Evolutionary conservation across 2,329 filamentous ascomycete genomes (phyloP), one percentile per base, ranked within the genome.

Genomic region (Sporothrix variecibatus): DNA sequence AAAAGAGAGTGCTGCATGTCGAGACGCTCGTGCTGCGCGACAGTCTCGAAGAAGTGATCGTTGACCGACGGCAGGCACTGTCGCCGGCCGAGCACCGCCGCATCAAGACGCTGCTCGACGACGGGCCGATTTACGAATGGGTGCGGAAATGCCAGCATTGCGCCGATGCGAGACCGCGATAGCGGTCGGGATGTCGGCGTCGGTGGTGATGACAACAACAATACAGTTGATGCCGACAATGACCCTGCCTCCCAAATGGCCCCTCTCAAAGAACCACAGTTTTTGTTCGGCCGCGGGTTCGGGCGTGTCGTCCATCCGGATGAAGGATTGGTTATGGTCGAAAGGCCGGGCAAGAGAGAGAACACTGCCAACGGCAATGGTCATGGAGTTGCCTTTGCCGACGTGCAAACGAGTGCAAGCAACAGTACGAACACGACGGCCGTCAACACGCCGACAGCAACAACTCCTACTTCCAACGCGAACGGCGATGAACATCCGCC

Each of bases 1-100:
- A 51, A 3, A 34, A 9, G 17, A 85, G 72, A 91, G 89, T 75
- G 0, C 95, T 98, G 0, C 90, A 89, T 9, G 95, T 97, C 0
- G 94, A 98, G 83, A 98, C 94, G 0, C 84, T 98, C 1, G 92
- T 98, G 0, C 84, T 98, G 6, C 88, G 88, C 72, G 90, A 90
- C 74, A 97, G 93, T 11, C 89, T 98, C 11, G 95, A 98, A 79
- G 94, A 98, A 80, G 89, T 92, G 20, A 95, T 98, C 78, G 85
- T 97, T 5, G 86, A 91, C 74, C 88, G 93, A 4, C 87, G 93
- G 62, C 87, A 90, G 77, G 86, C 90, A 46, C 95, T 97, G 93
- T 93, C 92, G 0, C 89, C 90, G 73, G 87, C 87, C 1, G 89
- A 91, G 78, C 88, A 90, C 75, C 84, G 85, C 65, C 84, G 84